phyloP scores from a whole-genome alignment of 1,139 yeast genomes.

The Magnusiomyces ingens region DNA sequence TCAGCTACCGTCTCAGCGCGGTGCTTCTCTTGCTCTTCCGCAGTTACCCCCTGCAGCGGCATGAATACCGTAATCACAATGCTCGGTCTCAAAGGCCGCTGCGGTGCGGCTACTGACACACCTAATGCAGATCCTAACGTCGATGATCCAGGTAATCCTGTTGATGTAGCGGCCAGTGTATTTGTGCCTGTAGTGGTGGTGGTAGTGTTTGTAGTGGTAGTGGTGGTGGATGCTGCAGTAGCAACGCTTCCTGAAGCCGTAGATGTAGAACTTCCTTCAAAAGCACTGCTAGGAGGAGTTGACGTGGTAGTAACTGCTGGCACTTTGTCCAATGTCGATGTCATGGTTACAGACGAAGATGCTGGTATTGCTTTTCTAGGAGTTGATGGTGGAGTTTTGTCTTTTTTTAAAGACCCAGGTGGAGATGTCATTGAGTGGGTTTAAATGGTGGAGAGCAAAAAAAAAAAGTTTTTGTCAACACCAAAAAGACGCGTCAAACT shows the following conservation, averaged over 20 bases:
- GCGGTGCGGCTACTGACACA: slow-evolving; percentile 8
- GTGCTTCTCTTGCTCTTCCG: neutral
- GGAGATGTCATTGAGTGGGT: no score
- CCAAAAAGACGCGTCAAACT: no score
- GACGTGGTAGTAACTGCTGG: neutral
- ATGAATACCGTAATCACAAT: slow-evolving; percentile 8
- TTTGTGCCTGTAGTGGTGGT: slow-evolving; percentile 13
- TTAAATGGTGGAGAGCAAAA: no score
- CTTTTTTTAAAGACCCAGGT: no score
- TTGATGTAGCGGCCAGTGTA: slow-evolving; percentile 4
- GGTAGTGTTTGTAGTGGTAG: slow-evolving; percentile 9
- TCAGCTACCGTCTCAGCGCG: neutral
- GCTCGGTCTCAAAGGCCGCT: slow-evolving; percentile 6
- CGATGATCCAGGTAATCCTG: slow-evolving; percentile 9
- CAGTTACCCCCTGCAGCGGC: slow-evolving; percentile 13
- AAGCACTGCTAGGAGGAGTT: neutral
- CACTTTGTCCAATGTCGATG: no score
- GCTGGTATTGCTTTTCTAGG: no score
- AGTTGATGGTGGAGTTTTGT: no score
- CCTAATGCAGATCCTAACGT: slow-evolving; percentile 11
- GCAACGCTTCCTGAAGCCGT: neutral
- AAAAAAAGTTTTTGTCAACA: no score
- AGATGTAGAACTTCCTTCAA: neutral
- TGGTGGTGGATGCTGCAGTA: neutral
- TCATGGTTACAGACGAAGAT: no score